Evolutionary conservation across 2,329 filamentous ascomycete genomes (phyloP).

Genomic region (Bipolaris sorokiniana): DNA sequence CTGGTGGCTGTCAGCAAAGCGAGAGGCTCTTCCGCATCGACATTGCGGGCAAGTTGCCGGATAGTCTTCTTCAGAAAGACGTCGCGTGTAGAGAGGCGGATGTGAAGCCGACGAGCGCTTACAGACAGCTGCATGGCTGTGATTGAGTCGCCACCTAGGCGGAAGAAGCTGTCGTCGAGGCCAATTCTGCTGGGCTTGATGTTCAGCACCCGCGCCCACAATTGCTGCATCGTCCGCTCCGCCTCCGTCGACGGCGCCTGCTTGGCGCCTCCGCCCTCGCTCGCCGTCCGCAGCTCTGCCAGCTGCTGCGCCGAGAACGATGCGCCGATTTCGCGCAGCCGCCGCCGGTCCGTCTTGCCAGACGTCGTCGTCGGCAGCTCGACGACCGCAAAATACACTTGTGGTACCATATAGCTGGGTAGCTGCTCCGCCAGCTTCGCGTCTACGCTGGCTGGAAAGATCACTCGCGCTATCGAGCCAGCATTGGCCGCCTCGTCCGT

Average conservation of each 20-base stretch:
- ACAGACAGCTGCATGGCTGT: slow-evolving; percentile 12
- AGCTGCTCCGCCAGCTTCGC: neutral
- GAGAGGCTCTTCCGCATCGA: neutral
- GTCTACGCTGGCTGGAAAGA: neutral
- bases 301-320: neutral
- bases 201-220: slow-evolving; percentile 11
- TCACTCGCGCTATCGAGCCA: neutral
- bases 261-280: neutral
- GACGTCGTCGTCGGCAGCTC: slow-evolving; percentile 54
- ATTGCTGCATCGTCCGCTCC: neutral
- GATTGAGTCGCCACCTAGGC: slow-evolving; percentile 19
- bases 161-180: slow-evolving; percentile 19
- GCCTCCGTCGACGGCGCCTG: neutral
- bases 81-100: neutral
- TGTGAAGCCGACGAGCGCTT: neutral
- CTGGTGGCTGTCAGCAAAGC: neutral
- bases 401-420: slow-evolving; percentile 49
- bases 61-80: neutral
- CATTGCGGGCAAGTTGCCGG: neutral
- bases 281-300: neutral
- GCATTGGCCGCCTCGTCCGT: neutral
- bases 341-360: slow-evolving; percentile 47
- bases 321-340: slow-evolving; percentile 20
- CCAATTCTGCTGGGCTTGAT: slow-evolving; percentile 10
- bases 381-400: slow-evolving; percentile 53